phyloP scores from a whole-genome alignment of 352 stramenopile genomes.

The Phytopythium montanum region DNA sequence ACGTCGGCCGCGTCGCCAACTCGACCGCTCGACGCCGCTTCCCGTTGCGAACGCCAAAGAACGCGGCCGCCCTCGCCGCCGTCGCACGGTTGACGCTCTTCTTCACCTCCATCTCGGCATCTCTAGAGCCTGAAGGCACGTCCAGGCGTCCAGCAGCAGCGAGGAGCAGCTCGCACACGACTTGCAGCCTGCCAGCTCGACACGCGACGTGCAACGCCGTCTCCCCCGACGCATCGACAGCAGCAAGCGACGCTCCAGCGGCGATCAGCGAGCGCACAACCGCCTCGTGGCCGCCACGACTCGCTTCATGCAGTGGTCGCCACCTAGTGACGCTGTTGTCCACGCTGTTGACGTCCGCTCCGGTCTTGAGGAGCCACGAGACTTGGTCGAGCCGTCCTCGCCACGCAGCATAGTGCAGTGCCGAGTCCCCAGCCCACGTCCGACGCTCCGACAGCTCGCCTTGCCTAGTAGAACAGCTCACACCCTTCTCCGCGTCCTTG shows the following conservation, averaged over 20 bases:
- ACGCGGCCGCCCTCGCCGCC: conserved; percentile 16
- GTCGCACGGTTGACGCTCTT: not conserved
- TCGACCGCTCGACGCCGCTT: conserved; percentile 48
- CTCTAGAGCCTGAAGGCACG: not conserved
- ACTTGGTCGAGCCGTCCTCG: conserved; percentile 30
- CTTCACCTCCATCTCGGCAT: not conserved
- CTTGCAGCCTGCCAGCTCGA: conserved; percentile 29
- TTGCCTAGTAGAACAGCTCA: not conserved
- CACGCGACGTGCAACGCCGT: conserved; percentile 52
- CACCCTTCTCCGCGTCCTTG: conserved; percentile 6
- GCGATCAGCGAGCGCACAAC: conserved; percentile 35
- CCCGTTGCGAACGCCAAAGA: conserved; percentile 44
- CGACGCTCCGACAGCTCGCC: conserved; percentile 1
- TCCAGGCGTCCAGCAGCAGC: conserved; percentile 14
- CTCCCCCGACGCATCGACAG: conserved; percentile 41
- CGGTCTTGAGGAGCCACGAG: conserved; percentile 21
- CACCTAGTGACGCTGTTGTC: conserved; percentile 40
- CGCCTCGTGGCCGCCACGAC: conserved; percentile 31
- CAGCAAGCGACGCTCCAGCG: conserved; percentile 32
- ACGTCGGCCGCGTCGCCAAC: conserved; percentile 31
- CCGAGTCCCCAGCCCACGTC: conserved; percentile 31
- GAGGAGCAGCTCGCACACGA: conserved; percentile 44
- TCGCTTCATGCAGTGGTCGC: conserved; percentile 58
- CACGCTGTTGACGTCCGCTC: conserved; percentile 38
- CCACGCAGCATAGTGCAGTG: conserved; percentile 55